Conservation (phyloP, 2,329 filamentous ascomycete genomes). For the Fusarium sp. region DNA sequence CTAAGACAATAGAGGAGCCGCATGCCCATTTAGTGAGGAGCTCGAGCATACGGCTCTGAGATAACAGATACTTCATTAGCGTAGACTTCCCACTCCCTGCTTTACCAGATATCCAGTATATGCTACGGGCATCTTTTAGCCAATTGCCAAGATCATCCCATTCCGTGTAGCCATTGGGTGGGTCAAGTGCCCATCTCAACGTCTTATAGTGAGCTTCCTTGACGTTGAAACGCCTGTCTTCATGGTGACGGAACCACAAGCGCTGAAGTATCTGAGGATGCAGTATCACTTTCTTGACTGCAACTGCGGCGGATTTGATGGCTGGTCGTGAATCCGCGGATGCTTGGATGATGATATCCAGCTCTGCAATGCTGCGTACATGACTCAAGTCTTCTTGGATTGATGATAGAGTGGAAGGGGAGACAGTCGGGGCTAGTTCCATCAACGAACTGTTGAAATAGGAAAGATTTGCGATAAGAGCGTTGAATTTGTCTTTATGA, state of each 20-base stretch:
- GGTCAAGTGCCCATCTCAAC: background rate
- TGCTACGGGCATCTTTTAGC: background rate
- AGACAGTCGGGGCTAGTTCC: background rate
- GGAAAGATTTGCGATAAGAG: background rate
- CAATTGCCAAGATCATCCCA: background rate
- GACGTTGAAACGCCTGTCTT: background rate
- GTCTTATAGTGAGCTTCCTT: background rate
- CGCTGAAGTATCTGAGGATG: background rate
- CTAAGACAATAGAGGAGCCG: accelerated
- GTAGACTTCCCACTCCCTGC: conserved; percentile 5
- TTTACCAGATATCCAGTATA: background rate
- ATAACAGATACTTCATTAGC: background rate
- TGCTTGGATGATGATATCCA: background rate
- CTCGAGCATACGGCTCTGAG: accelerated
- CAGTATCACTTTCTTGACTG: background rate
- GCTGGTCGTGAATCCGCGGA: background rate
- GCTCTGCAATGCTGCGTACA: background rate
- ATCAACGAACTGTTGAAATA: background rate
- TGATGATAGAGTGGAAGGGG: no score
- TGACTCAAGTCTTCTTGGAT: background rate
- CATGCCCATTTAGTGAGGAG: accelerated
- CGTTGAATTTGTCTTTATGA: background rate
- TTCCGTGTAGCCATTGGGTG: accelerated
- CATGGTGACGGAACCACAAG: background rate
- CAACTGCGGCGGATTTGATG: background rate